These are phyloP conservation scores for Pythium brachiatum DNA, from an alignment of 352 stramenopile genomes.

Conservation along the genomic window DNA sequence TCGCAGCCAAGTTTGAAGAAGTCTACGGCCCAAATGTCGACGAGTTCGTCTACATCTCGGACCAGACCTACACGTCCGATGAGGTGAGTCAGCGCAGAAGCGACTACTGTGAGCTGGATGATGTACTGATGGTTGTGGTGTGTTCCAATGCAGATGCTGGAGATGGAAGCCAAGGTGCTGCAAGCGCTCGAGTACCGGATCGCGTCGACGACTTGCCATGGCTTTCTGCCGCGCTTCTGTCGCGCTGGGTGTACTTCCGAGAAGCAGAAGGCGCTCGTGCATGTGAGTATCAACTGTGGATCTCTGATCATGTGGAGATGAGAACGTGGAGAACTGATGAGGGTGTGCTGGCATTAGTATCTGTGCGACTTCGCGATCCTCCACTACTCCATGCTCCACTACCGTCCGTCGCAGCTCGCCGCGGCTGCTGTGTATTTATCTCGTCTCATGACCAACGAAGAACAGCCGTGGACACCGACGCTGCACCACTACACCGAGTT, in stretches of 20 bases:
- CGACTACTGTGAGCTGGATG: background rate
- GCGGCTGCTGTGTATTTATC: slow-evolving; percentile 74
- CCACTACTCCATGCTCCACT: slow-evolving; percentile 74
- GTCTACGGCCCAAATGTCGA: slow-evolving; percentile 92
- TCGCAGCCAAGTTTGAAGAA: slow-evolving; percentile 98
- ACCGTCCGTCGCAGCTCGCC: slow-evolving; percentile 64
- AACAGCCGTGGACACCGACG: slow-evolving; percentile 71
- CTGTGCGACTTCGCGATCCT: slow-evolving; percentile 69
- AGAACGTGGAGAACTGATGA: slow-evolving; percentile 2
- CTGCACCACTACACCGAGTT: slow-evolving; percentile 78
- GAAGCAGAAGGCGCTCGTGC: slow-evolving; percentile 58
- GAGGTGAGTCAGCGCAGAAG: slow-evolving; percentile 40
- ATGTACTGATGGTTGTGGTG: background rate
- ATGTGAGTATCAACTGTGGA: slow-evolving; percentile 29
- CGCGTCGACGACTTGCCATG: slow-evolving; percentile 71
- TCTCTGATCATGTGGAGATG: background rate
- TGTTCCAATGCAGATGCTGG: slow-evolving; percentile 54
- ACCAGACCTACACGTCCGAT: slow-evolving; percentile 92
- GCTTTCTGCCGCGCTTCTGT: slow-evolving; percentile 66
- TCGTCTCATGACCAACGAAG: slow-evolving; percentile 61
- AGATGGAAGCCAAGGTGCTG: slow-evolving; percentile 80
- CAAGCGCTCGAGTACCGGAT: slow-evolving; percentile 74
- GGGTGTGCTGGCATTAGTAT: slow-evolving; percentile 40
- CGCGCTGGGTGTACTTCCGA: slow-evolving; percentile 52
- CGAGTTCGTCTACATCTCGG: slow-evolving; percentile 98